These are phyloP conservation scores for Lyophyllum semitale DNA, from an alignment of 768 basidiomycete species.

Conservation along the genomic window DNA sequence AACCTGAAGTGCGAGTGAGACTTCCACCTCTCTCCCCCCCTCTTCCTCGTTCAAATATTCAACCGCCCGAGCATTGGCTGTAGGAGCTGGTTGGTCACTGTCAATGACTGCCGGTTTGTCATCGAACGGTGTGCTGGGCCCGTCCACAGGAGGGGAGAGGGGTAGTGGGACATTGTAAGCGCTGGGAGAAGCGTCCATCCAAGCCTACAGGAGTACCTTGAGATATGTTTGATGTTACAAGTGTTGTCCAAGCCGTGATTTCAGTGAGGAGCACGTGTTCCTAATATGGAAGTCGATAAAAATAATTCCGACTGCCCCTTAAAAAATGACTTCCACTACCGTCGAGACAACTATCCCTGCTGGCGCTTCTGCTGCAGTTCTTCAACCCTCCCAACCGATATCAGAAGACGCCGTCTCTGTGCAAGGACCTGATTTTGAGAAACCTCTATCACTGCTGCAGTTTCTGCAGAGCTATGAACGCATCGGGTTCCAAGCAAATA, in stretches of 20 bases:
- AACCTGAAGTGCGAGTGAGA: neutral
- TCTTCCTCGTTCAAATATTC: neutral
- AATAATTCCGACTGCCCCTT: neutral
- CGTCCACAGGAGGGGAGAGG: slow-evolving; percentile 19
- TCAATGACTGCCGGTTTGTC: slow-evolving; percentile 1
- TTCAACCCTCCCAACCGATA: slow-evolving; percentile 75
- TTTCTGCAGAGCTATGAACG: slow-evolving; percentile 81
- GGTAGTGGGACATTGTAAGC: slow-evolving; percentile 24
- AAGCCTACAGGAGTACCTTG: slow-evolving; percentile 11
- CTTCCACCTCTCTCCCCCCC: neutral
- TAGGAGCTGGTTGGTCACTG: slow-evolving; percentile 9
- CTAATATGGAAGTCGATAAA: slow-evolving; percentile 12
- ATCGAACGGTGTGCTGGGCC: neutral
- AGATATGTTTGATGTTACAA: slow-evolving; percentile 12
- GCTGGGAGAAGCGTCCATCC: slow-evolving; percentile 22
- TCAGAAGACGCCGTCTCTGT: slow-evolving; percentile 68
- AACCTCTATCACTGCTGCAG: slow-evolving; percentile 60
- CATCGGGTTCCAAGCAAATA: slow-evolving; percentile 98
- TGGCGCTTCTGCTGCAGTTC: slow-evolving; percentile 71
- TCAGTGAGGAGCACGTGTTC: slow-evolving; percentile 3
- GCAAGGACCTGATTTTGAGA: slow-evolving; percentile 85
- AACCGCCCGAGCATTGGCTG: neutral
- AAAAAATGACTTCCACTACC: slow-evolving; percentile 14
- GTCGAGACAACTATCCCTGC: slow-evolving; percentile 44
- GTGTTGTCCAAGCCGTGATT: slow-evolving; percentile 5